Percentiles rank a stretch among this genome's conserved stretches.
Evolutionary conservation across 1,139 yeast species (phyloP).

Genomic region (Arxiozyma heterogenica): DNA sequence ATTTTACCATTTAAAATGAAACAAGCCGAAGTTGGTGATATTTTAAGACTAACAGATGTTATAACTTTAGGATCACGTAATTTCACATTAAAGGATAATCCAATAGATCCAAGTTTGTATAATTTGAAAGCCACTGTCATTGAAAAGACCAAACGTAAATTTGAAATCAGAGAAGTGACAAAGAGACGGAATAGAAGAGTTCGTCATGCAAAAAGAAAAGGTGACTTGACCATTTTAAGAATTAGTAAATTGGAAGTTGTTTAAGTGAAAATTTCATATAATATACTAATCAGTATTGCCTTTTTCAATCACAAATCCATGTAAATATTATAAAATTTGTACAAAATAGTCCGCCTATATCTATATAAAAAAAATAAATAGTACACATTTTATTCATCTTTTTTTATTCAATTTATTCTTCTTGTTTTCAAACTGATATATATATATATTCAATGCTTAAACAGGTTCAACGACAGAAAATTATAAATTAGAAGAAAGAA

Average conservation of each 20-base stretch:
- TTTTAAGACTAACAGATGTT: constrained; percentile 60
- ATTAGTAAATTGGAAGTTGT: constrained; percentile 56
- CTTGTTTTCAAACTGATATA: background rate
- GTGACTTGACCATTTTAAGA: constrained; percentile 70
- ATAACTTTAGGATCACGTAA: constrained; percentile 79
- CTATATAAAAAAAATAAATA: background rate
- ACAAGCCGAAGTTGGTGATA: constrained; percentile 74
- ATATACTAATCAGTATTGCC: background rate
- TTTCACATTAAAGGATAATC: constrained; percentile 53
- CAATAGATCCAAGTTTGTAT: constrained; percentile 46
- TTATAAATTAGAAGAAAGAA: no score
- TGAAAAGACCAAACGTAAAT: constrained; percentile 80
- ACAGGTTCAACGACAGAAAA: no score
- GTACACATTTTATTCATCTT: background rate
- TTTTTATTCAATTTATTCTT: background rate
- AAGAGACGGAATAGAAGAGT: constrained; percentile 79
- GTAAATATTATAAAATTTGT: constrained; percentile 1
- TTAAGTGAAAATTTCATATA: background rate
- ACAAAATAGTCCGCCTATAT: background rate
- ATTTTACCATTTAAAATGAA: constrained; percentile 69
- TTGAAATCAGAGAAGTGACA: constrained; percentile 55
- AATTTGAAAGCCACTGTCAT: constrained; percentile 67
- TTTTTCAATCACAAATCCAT: background rate
- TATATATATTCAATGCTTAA: no score
- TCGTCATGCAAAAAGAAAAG: constrained; percentile 70